Percentiles rank a stretch among this genome's conserved stretches.
Evolutionary conservation across 768 basidiomycete species (phyloP).

Genomic region (Tulasnella sp.): DNA sequence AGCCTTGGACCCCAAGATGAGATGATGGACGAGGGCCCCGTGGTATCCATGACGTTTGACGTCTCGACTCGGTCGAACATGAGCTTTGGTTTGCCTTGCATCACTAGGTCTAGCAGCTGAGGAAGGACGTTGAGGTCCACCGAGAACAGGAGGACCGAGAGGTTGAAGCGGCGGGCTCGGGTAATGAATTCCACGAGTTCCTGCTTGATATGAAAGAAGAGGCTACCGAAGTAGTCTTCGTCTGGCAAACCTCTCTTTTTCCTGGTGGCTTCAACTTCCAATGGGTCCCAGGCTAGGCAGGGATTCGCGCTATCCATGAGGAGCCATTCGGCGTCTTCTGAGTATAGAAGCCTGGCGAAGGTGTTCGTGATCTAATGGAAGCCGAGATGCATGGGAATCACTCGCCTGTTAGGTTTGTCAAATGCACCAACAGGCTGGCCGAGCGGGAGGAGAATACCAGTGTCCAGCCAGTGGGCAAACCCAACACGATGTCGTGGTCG

Average conservation of each 20-base stretch:
- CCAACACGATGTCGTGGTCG: conserved; percentile 37
- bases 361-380: too few species aligned
- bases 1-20: conserved; percentile 32
- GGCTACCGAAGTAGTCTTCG: conserved; percentile 39
- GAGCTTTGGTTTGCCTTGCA: conserved; percentile 12
- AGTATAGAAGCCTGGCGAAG: conserved; percentile 32
- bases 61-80: conserved; percentile 39
- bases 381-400: not conserved
- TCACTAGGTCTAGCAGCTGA: conserved; percentile 28
- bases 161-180: conserved; percentile 27
- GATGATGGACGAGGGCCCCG: conserved; percentile 28
- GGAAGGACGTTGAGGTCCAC: conserved; percentile 27
- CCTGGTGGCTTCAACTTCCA: conserved; percentile 31
- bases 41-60: conserved; percentile 36
- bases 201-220: conserved; percentile 19
- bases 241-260: conserved; percentile 27
- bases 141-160: conserved; percentile 27
- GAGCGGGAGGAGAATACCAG: conserved; percentile 38
- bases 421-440: conserved; percentile 33
- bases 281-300: conserved; percentile 39
- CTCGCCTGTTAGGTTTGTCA: conserved; percentile 27
- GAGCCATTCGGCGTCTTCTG: conserved; percentile 35
- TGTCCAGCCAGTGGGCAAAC: conserved; percentile 29
- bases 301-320: conserved; percentile 33
- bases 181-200: conserved; percentile 30